Percentiles rank a stretch among this genome's conserved stretches.
These are phyloP conservation scores for Fomitopsis schrenkii DNA, from an alignment of 1,284 basidiomycete genomes.

Conservation along the genomic window DNA sequence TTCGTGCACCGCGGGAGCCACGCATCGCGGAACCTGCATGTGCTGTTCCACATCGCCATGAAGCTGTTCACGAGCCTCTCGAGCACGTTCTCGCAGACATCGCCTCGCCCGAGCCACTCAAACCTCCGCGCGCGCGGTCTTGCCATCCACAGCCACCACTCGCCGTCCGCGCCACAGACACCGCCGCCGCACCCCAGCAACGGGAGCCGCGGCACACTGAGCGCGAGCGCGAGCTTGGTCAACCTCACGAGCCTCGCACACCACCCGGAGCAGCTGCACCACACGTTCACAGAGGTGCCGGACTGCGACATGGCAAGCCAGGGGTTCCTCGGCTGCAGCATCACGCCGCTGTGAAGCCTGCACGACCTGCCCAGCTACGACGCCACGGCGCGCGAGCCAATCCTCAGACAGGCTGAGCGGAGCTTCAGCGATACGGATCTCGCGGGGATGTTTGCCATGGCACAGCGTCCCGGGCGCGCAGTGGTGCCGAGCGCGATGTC, in stretches of 20 bases:
- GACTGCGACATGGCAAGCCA: slow-evolving; percentile 68
- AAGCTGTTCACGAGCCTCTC: slow-evolving; percentile 49
- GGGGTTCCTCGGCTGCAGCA: slow-evolving; percentile 82
- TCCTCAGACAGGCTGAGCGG: slow-evolving; percentile 13
- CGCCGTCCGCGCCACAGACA: slow-evolving; percentile 1
- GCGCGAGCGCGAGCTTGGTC: slow-evolving; percentile 15
- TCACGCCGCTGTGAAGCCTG: slow-evolving; percentile 76
- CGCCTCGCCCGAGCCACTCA: slow-evolving; percentile 33
- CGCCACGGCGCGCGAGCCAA: slow-evolving; percentile 35
- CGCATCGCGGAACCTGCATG: slow-evolving; percentile 46
- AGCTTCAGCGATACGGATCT: slow-evolving; percentile 27
- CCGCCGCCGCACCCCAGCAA: slow-evolving; percentile 11
- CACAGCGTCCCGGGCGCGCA: slow-evolving; percentile 1
- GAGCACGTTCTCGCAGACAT: slow-evolving; percentile 29
- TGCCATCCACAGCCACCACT: background rate
- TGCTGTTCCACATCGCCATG: slow-evolving; percentile 57
- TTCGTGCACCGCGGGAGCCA: slow-evolving; percentile 48
- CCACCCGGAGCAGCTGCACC: slow-evolving; percentile 42
- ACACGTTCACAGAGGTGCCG: slow-evolving; percentile 74
- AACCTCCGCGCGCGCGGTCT: slow-evolving; percentile 21
- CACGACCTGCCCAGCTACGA: slow-evolving; percentile 79
- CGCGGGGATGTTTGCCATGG: slow-evolving; percentile 20
- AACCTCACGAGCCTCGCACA: slow-evolving; percentile 14
- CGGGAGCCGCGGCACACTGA: slow-evolving; percentile 19
- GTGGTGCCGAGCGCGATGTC: background rate